A percentile compares a stretch with the other conserved stretches of the same genome.
Conservation (phyloP, 2,329 filamentous ascomycete species). For the Penicillium sp. region DNA sequence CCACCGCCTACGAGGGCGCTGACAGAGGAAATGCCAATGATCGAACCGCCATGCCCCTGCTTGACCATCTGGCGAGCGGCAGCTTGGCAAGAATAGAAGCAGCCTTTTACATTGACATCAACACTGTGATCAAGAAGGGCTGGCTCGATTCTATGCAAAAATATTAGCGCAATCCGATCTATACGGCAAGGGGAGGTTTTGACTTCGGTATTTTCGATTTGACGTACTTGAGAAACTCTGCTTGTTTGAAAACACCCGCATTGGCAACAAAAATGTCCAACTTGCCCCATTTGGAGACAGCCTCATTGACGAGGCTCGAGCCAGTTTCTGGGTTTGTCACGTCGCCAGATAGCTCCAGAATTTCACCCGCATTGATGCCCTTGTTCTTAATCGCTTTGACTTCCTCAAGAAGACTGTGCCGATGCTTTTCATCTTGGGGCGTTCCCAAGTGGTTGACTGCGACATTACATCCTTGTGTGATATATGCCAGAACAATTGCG, state of each 20-base stretch:
- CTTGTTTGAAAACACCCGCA: slow-evolving; percentile 68
- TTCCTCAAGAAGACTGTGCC: slow-evolving; percentile 26
- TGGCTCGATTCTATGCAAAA: slow-evolving; percentile 64
- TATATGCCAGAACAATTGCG: slow-evolving; percentile 20
- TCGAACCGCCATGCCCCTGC: slow-evolving; percentile 31
- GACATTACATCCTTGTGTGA: slow-evolving; percentile 36
- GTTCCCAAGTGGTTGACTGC: slow-evolving; percentile 34
- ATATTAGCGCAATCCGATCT: slow-evolving; percentile 46
- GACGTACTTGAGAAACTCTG: slow-evolving; percentile 69
- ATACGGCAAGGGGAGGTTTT: not conserved
- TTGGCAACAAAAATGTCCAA: slow-evolving; percentile 39
- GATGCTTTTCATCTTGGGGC: slow-evolving; percentile 26
- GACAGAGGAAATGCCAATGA: slow-evolving; percentile 37
- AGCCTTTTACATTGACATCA: slow-evolving; percentile 28
- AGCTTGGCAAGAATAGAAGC: slow-evolving; percentile 34
- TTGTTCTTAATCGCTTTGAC: slow-evolving; percentile 17
- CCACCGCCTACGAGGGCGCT: slow-evolving; percentile 59
- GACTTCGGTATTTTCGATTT: not conserved
- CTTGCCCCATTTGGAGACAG: slow-evolving; percentile 30
- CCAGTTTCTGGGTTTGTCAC: slow-evolving; percentile 72
- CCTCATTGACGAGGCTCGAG: slow-evolving; percentile 62
- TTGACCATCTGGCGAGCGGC: slow-evolving; percentile 33
- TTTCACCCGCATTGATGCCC: slow-evolving; percentile 16
- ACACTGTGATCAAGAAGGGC: slow-evolving; percentile 58
- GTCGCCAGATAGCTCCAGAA: slow-evolving; percentile 71